phyloP scores from a whole-genome alignment of 2,329 filamentous ascomycete genomes.

The Zarea fungicola region DNA sequence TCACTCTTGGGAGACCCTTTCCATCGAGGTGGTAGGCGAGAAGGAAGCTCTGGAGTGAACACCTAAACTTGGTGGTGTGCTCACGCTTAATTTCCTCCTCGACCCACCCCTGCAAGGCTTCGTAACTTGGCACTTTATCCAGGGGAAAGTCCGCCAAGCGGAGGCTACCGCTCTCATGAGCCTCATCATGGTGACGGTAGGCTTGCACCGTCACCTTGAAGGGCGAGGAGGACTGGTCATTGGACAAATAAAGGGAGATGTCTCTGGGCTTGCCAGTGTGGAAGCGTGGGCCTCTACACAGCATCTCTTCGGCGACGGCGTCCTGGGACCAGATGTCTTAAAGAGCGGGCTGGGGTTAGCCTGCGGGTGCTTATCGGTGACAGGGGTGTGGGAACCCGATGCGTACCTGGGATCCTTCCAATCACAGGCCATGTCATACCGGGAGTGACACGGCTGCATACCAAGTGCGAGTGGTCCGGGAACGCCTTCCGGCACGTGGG shows the following conservation, averaged over 20 bases:
- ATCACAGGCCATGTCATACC: constrained; percentile 34
- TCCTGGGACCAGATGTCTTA: constrained; percentile 34
- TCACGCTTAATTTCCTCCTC: constrained; percentile 33
- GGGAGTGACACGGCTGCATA: constrained; percentile 34
- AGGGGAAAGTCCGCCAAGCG: constrained; percentile 33
- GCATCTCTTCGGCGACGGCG: constrained; percentile 28
- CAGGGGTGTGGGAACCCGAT: constrained; percentile 7
- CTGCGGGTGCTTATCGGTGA: neutral
- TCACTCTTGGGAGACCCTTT: constrained; percentile 34
- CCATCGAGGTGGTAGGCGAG: constrained; percentile 32
- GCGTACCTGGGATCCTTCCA: constrained; percentile 33
- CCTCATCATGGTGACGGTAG: constrained; percentile 28
- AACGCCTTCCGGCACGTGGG: constrained; percentile 37
- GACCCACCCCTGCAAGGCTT: constrained; percentile 32
- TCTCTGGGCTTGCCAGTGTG: constrained; percentile 32
- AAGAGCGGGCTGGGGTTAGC: constrained; percentile 9
- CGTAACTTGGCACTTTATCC: constrained; percentile 32
- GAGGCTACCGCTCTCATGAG: constrained; percentile 24
- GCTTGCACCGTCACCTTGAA: constrained; percentile 35
- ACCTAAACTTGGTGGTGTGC: constrained; percentile 26
- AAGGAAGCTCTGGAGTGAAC: constrained; percentile 33
- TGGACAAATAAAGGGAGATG: constrained; percentile 32
- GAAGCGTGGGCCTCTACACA: constrained; percentile 30
- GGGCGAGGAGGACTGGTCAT: constrained; percentile 31
- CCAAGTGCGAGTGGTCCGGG: constrained; percentile 35